A percentile compares a stretch with the other conserved stretches of the same genome.
These are phyloP conservation scores for Boletus sp. DNA, from an alignment of 768 basidiomycete genomes.

Conservation along the genomic window DNA sequence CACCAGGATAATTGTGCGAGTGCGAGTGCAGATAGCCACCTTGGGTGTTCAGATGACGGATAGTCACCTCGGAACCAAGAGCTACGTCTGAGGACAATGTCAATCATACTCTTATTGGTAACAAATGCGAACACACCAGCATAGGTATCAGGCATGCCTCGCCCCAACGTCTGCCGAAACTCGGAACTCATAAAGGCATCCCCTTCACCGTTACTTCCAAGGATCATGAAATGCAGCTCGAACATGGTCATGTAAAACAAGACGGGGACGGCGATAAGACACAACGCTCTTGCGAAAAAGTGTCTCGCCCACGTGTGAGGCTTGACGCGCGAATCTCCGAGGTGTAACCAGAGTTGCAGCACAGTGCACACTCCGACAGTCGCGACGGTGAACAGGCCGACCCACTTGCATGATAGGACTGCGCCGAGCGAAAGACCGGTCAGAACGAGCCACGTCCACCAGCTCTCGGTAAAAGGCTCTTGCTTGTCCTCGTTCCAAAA, in stretches of 20 bases:
- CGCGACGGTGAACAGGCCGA: slow-evolving; percentile 96
- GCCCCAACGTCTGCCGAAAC: slow-evolving; percentile 92
- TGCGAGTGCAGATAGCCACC: slow-evolving; percentile 99
- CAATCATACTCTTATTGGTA: not conserved
- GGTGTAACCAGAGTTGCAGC: slow-evolving; percentile 81
- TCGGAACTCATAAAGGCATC: slow-evolving; percentile 99
- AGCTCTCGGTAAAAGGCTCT: slow-evolving; percentile 75
- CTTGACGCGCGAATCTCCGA: slow-evolving; percentile 82
- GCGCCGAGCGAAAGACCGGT: slow-evolving; percentile 91
- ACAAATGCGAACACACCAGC: slow-evolving; percentile 59
- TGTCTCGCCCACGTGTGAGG: slow-evolving; percentile 77
- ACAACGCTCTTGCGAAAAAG: slow-evolving; percentile 85
- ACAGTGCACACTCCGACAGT: slow-evolving; percentile 86
- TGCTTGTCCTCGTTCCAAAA: slow-evolving; percentile 91
- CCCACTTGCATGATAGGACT: slow-evolving; percentile 95
- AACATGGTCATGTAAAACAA: slow-evolving; percentile 98
- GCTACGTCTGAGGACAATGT: slow-evolving; percentile 61
- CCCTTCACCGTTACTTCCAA: slow-evolving; percentile 90
- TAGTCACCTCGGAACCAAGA: slow-evolving; percentile 75
- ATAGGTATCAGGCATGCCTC: slow-evolving; percentile 89
- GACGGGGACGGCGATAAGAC: slow-evolving; percentile 82
- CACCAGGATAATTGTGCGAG: slow-evolving; percentile 81
- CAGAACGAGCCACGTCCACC: slow-evolving; percentile 93
- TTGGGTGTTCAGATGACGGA: slow-evolving; percentile 94
- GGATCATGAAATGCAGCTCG: slow-evolving; percentile 87